These are phyloP conservation scores for Ogataea dorogensis DNA, from an alignment of 805 yeast genomes.

Conservation along the genomic window DNA sequence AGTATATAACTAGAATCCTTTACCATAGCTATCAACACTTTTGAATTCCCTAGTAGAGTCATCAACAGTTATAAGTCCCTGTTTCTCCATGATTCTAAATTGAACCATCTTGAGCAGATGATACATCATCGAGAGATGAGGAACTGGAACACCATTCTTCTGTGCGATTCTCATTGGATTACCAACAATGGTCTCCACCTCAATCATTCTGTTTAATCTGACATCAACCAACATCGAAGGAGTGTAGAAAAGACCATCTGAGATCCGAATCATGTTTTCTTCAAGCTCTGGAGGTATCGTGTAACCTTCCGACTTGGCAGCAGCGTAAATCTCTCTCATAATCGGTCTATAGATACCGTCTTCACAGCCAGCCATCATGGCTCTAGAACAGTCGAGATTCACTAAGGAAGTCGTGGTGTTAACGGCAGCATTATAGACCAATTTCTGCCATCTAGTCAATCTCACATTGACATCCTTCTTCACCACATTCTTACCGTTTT, in stretches of 20 bases:
- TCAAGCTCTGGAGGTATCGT: constrained; percentile 33
- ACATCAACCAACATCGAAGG: constrained; percentile 49
- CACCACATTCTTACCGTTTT: constrained; percentile 24
- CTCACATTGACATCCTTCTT: constrained; percentile 33
- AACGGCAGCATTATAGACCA: constrained; percentile 44
- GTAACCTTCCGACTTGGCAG: constrained; percentile 48
- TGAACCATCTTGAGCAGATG: constrained; percentile 58
- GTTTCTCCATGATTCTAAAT: constrained; percentile 53
- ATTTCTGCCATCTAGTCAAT: constrained; percentile 41
- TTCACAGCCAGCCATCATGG: constrained; percentile 27
- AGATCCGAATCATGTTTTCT: constrained; percentile 34
- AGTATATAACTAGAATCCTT: constrained; percentile 16
- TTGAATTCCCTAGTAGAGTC: constrained; percentile 13
- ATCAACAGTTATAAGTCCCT: constrained; percentile 40
- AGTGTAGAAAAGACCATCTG: constrained; percentile 40
- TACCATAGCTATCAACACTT: constrained; percentile 20
- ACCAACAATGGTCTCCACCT: constrained; percentile 43
- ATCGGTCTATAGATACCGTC: constrained; percentile 35
- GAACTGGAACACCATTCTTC: constrained; percentile 44
- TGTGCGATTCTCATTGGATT: constrained; percentile 38
- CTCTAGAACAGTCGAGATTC: constrained; percentile 35
- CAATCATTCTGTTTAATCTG: constrained; percentile 37
- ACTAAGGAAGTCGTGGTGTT: constrained; percentile 42
- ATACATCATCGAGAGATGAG: constrained; percentile 57
- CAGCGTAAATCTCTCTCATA: constrained; percentile 41